Conservation (phyloP, 2,329 filamentous ascomycete genomes). For the Claviceps spartinae region DNA sequence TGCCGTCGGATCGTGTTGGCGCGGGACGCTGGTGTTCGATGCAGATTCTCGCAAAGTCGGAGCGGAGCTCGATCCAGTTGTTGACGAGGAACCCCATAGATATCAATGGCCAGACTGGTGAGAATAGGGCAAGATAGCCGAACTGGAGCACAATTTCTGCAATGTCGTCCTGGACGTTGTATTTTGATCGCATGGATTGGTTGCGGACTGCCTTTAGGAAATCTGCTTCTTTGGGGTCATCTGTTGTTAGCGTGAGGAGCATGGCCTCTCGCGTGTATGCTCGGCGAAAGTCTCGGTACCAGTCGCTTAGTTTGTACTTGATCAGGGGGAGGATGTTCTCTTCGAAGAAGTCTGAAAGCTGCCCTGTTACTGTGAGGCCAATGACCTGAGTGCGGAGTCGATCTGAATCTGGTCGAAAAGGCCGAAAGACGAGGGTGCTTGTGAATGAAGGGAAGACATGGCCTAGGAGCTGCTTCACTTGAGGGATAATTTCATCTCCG, state of each 20-base stretch:
- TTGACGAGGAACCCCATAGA: constrained; percentile 61
- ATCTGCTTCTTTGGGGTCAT: constrained; percentile 47
- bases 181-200: constrained; percentile 53
- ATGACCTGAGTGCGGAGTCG: constrained; percentile 60
- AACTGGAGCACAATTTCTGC: constrained; percentile 63
- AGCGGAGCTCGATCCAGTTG: constrained; percentile 65
- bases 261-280: constrained; percentile 24
- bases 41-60: constrained; percentile 66
- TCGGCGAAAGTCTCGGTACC: constrained; percentile 28
- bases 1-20: constrained; percentile 56
- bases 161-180: constrained; percentile 61
- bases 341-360: constrained; percentile 57
- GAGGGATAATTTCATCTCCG: constrained; percentile 51
- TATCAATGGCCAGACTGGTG: constrained; percentile 62
- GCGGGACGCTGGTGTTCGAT: constrained; percentile 58
- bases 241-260: constrained; percentile 34
- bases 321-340: constrained; percentile 58
- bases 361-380: constrained; percentile 60
- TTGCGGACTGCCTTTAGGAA: constrained; percentile 52
- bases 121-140: constrained; percentile 61
- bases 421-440: constrained; percentile 35
- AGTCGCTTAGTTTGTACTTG: constrained; percentile 42
- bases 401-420: constrained; percentile 52
- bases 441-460: constrained; percentile 31
- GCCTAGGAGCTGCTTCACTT: constrained; percentile 46